phyloP scores from a whole-genome alignment of 495 filamentous ascomycete genomes.

The Penicillium flavigenum region DNA sequence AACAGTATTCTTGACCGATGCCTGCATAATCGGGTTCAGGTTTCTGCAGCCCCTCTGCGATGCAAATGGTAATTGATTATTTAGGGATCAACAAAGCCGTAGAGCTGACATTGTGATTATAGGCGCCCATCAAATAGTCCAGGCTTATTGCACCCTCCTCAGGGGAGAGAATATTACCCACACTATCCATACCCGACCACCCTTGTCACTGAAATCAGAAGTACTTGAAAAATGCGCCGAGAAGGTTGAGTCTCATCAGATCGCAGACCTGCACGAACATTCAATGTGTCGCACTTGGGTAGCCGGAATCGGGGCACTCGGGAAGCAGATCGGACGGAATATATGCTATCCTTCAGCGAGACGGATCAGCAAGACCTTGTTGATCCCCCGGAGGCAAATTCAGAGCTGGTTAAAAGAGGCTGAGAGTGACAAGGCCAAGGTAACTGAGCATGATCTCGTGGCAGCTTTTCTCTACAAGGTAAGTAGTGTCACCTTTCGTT shows the following conservation, averaged over 20 bases:
- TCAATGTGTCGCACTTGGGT: conserved; percentile 4
- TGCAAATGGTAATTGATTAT: conserved; percentile 5
- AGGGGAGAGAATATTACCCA: conserved; percentile 10
- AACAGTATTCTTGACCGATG: conserved; percentile 11
- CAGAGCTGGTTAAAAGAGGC: conserved; percentile 6
- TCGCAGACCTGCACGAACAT: conserved; percentile 6
- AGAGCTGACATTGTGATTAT: background rate
- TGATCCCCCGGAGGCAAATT: background rate
- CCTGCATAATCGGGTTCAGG: conserved; percentile 11
- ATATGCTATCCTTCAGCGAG: conserved; percentile 9
- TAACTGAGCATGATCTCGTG: conserved; percentile 11
- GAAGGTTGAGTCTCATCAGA: conserved; percentile 6
- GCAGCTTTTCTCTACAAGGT: conserved; percentile 10
- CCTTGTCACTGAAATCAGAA: conserved; percentile 4
- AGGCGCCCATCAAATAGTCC: conserved; percentile 10
- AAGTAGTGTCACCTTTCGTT: background rate
- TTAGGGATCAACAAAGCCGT: background rate
- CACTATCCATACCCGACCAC: conserved; percentile 7
- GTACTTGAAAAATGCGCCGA: conserved; percentile 13
- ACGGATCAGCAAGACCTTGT: background rate
- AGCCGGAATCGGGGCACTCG: background rate
- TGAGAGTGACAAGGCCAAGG: background rate
- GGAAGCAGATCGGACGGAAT: conserved; percentile 7
- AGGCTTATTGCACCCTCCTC: conserved; percentile 11
- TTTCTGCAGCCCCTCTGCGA: conserved; percentile 12